A percentile compares a stretch with the other conserved stretches of the same genome.
phyloP scores from a whole-genome alignment of 2,329 filamentous ascomycete genomes.

The Xylariaceae sp. region DNA sequence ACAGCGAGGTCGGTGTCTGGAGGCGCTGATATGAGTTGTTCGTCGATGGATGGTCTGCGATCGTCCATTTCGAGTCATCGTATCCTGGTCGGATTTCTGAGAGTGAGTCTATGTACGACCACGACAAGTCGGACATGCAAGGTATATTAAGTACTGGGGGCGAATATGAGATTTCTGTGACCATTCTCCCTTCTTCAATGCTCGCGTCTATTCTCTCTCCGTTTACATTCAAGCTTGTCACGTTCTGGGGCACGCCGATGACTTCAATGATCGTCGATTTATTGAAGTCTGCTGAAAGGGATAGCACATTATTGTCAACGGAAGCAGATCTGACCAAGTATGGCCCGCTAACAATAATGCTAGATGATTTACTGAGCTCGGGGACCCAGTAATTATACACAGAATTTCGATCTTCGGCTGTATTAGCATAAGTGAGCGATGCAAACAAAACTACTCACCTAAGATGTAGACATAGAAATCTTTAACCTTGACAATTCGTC shows the following conservation, averaged over 20 bases:
- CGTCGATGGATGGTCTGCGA: constrained; percentile 57
- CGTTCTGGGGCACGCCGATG: constrained; percentile 58
- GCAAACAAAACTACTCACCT: constrained; percentile 1
- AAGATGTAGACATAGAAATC: constrained; percentile 21
- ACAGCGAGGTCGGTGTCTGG: constrained; percentile 66
- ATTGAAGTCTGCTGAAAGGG: constrained; percentile 72
- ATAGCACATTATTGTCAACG: constrained; percentile 56
- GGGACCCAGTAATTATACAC: constrained; percentile 72
- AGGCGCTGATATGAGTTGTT: constrained; percentile 61
- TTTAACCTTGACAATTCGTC: constrained; percentile 17
- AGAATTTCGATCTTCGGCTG: constrained; percentile 49
- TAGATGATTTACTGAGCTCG: constrained; percentile 12
- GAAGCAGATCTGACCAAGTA: constrained; percentile 66
- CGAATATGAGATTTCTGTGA: constrained; percentile 14
- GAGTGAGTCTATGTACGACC: constrained; percentile 71
- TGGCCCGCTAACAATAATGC: constrained; percentile 62
- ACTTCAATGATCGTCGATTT: constrained; percentile 68
- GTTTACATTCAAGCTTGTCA: constrained; percentile 62
- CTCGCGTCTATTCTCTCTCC: constrained; percentile 49
- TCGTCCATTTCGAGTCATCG: constrained; percentile 69
- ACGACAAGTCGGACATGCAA: constrained; percentile 58
- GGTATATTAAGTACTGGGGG: constrained; percentile 42
- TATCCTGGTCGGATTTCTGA: constrained; percentile 68
- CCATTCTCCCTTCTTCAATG: constrained; percentile 40
- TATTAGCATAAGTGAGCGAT: background rate